Evolutionary conservation across 768 basidiomycete species (phyloP), one percentile per base, ranked within the genome.

Genomic region (Rubroboletus pulcherrimus): DNA sequence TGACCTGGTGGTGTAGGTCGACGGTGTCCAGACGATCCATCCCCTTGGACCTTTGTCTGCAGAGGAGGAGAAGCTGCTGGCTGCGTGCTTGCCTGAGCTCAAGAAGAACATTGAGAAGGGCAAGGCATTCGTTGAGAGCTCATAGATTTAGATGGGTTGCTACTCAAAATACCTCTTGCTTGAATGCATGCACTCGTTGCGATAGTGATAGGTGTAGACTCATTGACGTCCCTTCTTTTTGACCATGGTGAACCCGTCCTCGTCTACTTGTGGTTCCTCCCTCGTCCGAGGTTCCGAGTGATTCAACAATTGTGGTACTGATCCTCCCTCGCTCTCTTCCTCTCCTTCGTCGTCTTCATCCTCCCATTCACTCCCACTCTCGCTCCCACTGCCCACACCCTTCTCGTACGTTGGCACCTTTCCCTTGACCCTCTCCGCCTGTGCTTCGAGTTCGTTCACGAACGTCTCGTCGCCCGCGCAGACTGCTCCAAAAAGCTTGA

Each of bases 61-160:
- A 31, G 82, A 87, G 68, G 97, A 99, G 78, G 73, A 94, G 81
- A 83, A 84, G 70, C 81, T 97, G 55, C 77, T 99, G 66, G 87
- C 84, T 26, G 93, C 87, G 33, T 92, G 89, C 79, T 71, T 94
- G 66, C 91, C 92, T 61, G 92, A 93, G 64, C 83, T 99, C 66
- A 90, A 91, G 84, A 94, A 91, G 86, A 98, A 97, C 84, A 96
- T 98, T 66, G 90, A 91, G 75, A 98, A 94, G 86, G 94, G 94
- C 75, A 84, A 80, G 74, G 80, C 81, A 42, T 92, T 91, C 60
- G 87, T 82, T 62, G 81, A 81, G 69, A 64, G 48, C 56, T 54
- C 68, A 45, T 72, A 71, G 69, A 71, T 49, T 35, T 57, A 60
- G 63, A 66, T 45, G 41, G 5, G 30, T 42, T 49, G 42, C 24